A percentile compares a stretch with the other conserved stretches of the same genome.
phyloP scores from a whole-genome alignment of 2,329 filamentous ascomycete species.

The Xylariaceae sp. region DNA sequence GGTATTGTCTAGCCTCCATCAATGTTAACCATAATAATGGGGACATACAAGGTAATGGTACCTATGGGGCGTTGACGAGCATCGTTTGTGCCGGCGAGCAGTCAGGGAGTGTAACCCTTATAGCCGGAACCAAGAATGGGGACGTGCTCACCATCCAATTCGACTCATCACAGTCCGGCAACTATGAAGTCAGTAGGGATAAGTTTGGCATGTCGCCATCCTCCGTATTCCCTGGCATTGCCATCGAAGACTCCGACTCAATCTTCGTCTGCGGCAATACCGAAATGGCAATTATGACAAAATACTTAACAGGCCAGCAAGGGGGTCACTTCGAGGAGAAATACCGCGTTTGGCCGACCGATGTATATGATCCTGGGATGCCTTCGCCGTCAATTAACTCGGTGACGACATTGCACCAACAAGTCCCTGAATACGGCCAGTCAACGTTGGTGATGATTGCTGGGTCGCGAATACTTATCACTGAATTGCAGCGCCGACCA shows the following conservation, averaged over 20 bases:
- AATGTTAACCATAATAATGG: not conserved
- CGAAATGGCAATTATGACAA: conserved; percentile 33
- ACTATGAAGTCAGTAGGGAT: conserved; percentile 15
- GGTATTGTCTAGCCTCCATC: conserved; percentile 1
- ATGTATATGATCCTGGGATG: conserved; percentile 50
- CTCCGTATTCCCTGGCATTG: conserved; percentile 30
- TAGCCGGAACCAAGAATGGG: conserved; percentile 56
- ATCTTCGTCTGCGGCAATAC: conserved; percentile 44
- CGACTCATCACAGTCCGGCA: conserved; percentile 18
- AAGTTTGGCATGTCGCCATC: conserved; percentile 36
- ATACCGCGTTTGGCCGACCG: conserved; percentile 54
- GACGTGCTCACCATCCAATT: conserved; percentile 48
- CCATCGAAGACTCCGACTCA: conserved; percentile 48
- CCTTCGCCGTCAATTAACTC: conserved; percentile 52
- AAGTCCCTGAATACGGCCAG: conserved; percentile 45
- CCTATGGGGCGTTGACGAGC: conserved; percentile 50
- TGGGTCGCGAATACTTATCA: conserved; percentile 54
- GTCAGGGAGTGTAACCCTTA: conserved; percentile 36
- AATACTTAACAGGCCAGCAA: conserved; percentile 2
- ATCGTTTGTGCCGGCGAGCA: conserved; percentile 41
- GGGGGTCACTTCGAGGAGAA: conserved; percentile 43
- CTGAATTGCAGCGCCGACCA: conserved; percentile 48
- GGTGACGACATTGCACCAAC: conserved; percentile 45
- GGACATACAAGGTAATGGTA: conserved; percentile 8
- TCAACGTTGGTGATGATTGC: conserved; percentile 53